Conservation (phyloP, 768 basidiomycete species). For the Chalciporus piperatus region DNA sequence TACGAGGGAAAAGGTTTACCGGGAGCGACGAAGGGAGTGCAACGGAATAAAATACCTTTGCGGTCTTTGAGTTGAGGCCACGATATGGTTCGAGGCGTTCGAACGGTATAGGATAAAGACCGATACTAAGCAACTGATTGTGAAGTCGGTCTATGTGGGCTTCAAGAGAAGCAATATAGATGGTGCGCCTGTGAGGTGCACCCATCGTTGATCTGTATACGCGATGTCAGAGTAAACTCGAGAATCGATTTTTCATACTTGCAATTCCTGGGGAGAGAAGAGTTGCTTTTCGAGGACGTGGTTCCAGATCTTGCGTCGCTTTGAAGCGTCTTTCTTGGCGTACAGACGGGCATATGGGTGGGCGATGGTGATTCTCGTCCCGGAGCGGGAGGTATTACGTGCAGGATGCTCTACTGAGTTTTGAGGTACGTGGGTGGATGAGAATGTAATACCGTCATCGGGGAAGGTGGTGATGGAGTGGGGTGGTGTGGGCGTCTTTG, state of each 20-base stretch:
- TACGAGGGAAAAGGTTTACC: slow-evolving; percentile 20
- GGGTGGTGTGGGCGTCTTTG: slow-evolving; percentile 2
- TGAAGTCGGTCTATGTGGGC: slow-evolving; percentile 70
- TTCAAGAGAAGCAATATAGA: slow-evolving; percentile 72
- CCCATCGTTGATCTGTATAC: slow-evolving; percentile 56
- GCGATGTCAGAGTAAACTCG: background rate
- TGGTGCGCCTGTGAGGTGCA: slow-evolving; percentile 63
- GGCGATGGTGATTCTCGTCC: slow-evolving; percentile 37
- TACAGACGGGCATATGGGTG: slow-evolving; percentile 72
- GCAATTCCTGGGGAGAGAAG: slow-evolving; percentile 68
- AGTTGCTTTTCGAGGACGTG: slow-evolving; percentile 72
- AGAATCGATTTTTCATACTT: slow-evolving; percentile 19
- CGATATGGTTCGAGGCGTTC: slow-evolving; percentile 59
- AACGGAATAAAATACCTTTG: slow-evolving; percentile 49
- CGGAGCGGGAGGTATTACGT: slow-evolving; percentile 17
- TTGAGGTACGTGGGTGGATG: background rate
- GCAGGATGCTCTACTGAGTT: slow-evolving; percentile 13
- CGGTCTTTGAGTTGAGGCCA: slow-evolving; percentile 74
- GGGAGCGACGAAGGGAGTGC: background rate
- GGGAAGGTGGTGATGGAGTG: slow-evolving; percentile 16
- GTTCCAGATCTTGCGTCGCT: slow-evolving; percentile 75
- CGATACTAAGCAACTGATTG: slow-evolving; percentile 49
- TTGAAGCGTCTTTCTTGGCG: slow-evolving; percentile 59
- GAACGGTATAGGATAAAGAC: slow-evolving; percentile 54
- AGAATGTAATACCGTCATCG: slow-evolving; percentile 23